Evolutionary conservation across 2,329 filamentous ascomycete species (phyloP), one percentile per base, ranked within the genome.

Genomic region (Botrytis fabae): DNA sequence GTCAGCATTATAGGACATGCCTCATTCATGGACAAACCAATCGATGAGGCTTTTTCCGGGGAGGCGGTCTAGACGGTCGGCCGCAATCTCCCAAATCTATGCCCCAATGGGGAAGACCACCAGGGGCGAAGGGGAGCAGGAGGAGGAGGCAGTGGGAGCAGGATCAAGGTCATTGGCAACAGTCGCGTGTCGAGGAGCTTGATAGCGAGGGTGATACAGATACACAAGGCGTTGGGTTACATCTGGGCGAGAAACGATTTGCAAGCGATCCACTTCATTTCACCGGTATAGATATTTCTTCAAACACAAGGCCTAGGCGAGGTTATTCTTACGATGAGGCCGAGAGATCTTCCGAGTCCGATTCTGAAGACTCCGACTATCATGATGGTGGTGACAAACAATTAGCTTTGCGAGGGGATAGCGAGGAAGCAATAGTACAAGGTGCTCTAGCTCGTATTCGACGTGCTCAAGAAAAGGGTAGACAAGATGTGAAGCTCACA

Each of bases 31-130:
- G 95, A 98, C 83, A 98, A 97, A 89, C 95, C 95, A 74, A 97
- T 98, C 87, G 96, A 98, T 91, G 95, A 97, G 95, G 95, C 95
- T 98, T 99, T 99, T 98, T 98, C 95, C 89, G 96, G 97, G 95
- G 96, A 99, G 95, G 95, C 96, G 95, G 96, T 99, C 93, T 99
- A 98, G 91, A 89, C 97, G 95, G 95, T 98, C 96, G 95, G 94
- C 95, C 95, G 96, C 96, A 92, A 96, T 92, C 95, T 97, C 95
- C 95, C 89, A 88, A 91, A 90, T 85, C 84, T 88, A 91, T 92
- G 94, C 94, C 95, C 93, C 91, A 87, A 90, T 95, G 93, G 95
- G 95, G 95, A 98, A 98, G 95, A 98, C 94, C 94, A 96, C 93
- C 93, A 89, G 92, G 93, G 92, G 92, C 91, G 88, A 90, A 87